Conservation (phyloP, 257 asterid species). For the Linaria vulgaris region DNA sequence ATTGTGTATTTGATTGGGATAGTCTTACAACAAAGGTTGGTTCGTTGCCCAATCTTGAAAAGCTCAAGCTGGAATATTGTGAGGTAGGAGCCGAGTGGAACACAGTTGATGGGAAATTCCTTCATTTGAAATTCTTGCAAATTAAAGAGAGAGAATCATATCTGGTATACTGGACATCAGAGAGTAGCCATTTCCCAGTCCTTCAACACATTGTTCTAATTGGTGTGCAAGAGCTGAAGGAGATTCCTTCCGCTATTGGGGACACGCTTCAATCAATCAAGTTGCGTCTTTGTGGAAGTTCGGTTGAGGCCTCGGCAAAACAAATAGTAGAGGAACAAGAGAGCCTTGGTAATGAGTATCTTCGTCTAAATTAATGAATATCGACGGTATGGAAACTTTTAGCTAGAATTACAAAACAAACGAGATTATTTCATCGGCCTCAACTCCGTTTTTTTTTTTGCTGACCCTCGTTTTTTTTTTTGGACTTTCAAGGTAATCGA, state of each 20-base stretch:
- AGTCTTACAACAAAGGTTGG: too few species aligned
- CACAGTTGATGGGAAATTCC: conserved; percentile 27
- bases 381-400: too few species aligned
- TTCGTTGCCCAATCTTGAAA: too few species aligned
- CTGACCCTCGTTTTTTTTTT: too few species aligned
- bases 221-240: too few species aligned
- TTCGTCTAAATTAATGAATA: background rate
- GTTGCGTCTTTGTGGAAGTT: background rate
- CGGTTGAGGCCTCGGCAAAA: background rate
- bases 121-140: background rate
- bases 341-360: background rate
- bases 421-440: too few species aligned
- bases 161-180: background rate
- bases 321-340: background rate
- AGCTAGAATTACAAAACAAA: too few species aligned
- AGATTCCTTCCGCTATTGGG: background rate
- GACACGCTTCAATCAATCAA: background rate
- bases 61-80: conserved; percentile 1
- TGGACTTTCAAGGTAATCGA: too few species aligned
- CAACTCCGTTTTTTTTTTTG: too few species aligned
- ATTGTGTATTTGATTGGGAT: background rate
- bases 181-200: background rate
- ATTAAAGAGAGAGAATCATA: background rate
- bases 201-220: too few species aligned
- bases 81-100: conserved; percentile 18